Conservation (phyloP, 192 early-diverging fungal species). For the Geosiphon pyriformis region DNA sequence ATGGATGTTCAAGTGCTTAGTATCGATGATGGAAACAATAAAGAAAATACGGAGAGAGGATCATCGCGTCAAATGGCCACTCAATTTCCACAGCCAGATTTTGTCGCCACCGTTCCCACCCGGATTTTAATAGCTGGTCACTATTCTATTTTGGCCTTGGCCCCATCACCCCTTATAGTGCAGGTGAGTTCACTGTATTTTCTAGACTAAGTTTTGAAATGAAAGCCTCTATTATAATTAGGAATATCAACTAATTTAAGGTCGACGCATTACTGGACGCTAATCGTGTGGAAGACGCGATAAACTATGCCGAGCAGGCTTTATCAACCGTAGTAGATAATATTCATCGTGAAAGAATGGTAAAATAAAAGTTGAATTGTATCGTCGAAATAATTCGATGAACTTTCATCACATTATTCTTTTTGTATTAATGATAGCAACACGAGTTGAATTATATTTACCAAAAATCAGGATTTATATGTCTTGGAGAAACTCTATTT, state of each 20-base stretch:
- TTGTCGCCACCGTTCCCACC: slow-evolving; percentile 33
- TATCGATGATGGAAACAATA: neutral
- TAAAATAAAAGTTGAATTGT: slow-evolving; percentile 18
- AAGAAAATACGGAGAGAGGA: neutral
- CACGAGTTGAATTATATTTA: slow-evolving; percentile 53
- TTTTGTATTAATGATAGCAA: slow-evolving; percentile 20
- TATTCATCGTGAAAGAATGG: slow-evolving; percentile 43
- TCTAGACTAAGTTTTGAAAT: neutral
- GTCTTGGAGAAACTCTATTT: slow-evolving; percentile 59
- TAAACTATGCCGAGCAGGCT: slow-evolving; percentile 53
- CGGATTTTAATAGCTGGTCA: slow-evolving; percentile 51
- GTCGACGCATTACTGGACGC: slow-evolving; percentile 53
- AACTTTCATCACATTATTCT: no score
- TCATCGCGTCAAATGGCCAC: neutral
- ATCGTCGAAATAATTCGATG: no score
- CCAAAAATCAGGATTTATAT: slow-evolving; percentile 59
- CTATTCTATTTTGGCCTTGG: slow-evolving; percentile 54
- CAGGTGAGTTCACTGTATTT: slow-evolving; percentile 38
- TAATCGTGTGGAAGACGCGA: slow-evolving; percentile 53
- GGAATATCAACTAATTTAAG: no score
- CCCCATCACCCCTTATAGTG: slow-evolving; percentile 49
- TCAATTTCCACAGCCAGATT: neutral
- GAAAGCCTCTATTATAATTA: neutral
- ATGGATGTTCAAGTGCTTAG: neutral
- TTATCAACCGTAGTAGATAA: slow-evolving; percentile 41